Evolutionary conservation across 257 asterid genomes (phyloP).

Genomic region (Marsdenia floribunda): DNA sequence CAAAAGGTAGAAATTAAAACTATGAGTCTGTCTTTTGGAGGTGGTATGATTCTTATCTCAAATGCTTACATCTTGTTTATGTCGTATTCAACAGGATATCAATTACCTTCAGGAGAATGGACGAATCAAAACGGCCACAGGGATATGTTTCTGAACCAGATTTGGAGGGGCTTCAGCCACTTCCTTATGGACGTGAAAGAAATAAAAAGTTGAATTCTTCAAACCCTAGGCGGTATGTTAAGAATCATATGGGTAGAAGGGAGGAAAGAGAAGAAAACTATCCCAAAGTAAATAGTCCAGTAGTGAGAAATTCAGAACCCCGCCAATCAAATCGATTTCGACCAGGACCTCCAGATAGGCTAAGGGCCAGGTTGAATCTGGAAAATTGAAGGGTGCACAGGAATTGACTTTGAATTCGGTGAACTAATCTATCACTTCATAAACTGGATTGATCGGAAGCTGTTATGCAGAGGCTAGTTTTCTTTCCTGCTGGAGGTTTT

Average conservation of each 20-base stretch:
- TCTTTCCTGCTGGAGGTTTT: neutral
- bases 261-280: constrained; percentile 32
- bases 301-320: constrained; percentile 25
- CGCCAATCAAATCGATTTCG: constrained; percentile 36
- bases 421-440: neutral
- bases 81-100: constrained; percentile 52
- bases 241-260: constrained; percentile 29
- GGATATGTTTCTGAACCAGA: constrained; percentile 64
- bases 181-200: constrained; percentile 32
- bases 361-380: constrained; percentile 17
- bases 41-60: neutral
- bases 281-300: constrained; percentile 24
- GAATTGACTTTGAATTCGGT: neutral
- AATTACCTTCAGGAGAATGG: constrained; percentile 90
- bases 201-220: constrained; percentile 28
- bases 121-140: constrained; percentile 55
- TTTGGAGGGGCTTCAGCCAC: constrained; percentile 73
- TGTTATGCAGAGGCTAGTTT: neutral
- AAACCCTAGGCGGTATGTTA: constrained; percentile 24
- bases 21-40: neutral
- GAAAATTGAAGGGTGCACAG: constrained; percentile 25
- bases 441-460: neutral
- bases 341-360: constrained; percentile 39
- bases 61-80: constrained; percentile 9
- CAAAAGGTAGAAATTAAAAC: constrained; percentile 27